Evolutionary conservation across 73 alveolate genomes (phyloP).

Genomic region (Paramecium biaurelia): DNA sequence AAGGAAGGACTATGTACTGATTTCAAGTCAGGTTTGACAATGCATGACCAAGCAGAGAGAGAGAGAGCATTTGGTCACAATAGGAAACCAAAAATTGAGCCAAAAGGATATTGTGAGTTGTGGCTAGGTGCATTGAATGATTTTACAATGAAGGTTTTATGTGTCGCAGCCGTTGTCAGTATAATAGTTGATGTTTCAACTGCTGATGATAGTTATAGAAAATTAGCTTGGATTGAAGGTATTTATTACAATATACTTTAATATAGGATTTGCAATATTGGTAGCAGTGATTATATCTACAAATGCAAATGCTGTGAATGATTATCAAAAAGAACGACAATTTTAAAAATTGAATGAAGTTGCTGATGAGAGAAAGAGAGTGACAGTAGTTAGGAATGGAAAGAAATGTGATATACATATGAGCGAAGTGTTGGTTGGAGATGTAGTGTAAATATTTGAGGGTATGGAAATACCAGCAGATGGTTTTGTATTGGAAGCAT

Average conservation of each 20-base stretch:
- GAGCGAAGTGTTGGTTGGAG: conserved; percentile 87
- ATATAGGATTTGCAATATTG: conserved; percentile 50
- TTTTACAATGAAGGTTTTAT: conserved; percentile 75
- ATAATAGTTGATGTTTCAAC: conserved; percentile 72
- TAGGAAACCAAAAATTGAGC: conserved; percentile 56
- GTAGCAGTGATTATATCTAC: conserved; percentile 38
- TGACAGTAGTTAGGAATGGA: conserved; percentile 84
- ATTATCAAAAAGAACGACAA: conserved; percentile 45
- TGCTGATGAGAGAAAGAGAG: conserved; percentile 67
- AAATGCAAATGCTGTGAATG: conserved; percentile 35
- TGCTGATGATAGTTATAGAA: conserved; percentile 71
- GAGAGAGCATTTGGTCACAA: conserved; percentile 73
- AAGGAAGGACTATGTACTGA: conserved; percentile 47
- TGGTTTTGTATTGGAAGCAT: conserved; percentile 79
- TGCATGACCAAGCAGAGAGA: conserved; percentile 56
- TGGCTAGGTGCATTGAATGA: conserved; percentile 79
- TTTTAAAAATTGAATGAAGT: conserved; percentile 40
- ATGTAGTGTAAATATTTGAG: conserved; percentile 77
- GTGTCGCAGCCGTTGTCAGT: conserved; percentile 78
- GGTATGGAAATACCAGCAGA: conserved; percentile 94
- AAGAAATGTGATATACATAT: conserved; percentile 63
- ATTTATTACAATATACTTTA: conserved; percentile 43
- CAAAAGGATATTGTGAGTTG: conserved; percentile 65
- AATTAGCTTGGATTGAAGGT: conserved; percentile 92
- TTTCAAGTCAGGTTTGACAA: conserved; percentile 47